These are phyloP conservation scores for Pyrrhoderma lamaoense DNA, from an alignment of 1,284 basidiomycete genomes.

Conservation along the genomic window DNA sequence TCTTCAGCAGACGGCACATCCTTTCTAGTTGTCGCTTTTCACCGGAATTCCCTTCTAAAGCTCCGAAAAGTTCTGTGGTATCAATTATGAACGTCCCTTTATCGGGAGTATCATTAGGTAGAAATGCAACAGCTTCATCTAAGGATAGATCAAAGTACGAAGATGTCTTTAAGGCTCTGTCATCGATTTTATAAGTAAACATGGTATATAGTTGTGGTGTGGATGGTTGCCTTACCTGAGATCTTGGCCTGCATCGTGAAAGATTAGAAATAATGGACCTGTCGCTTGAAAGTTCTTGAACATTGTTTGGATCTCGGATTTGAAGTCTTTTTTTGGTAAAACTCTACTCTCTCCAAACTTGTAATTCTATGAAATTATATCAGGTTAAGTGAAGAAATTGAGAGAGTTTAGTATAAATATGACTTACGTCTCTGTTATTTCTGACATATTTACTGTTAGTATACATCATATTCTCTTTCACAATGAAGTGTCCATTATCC, in stretches of 20 bases:
- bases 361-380: constrained; percentile 42
- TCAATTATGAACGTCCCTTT: constrained; percentile 61
- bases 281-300: constrained; percentile 34
- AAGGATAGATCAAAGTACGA: constrained; percentile 42
- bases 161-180: constrained; percentile 45
- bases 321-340: constrained; percentile 45
- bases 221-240: constrained; percentile 46
- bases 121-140: constrained; percentile 38
- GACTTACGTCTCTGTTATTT: constrained; percentile 50
- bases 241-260: constrained; percentile 71
- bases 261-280: constrained; percentile 71
- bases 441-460: constrained; percentile 56
- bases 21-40: constrained; percentile 47
- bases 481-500: constrained; percentile 54
- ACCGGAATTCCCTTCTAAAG: constrained; percentile 51
- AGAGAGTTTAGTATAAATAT: neutral
- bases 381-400: neutral
- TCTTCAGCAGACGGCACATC: constrained; percentile 53
- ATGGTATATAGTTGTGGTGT: too few relatives aligned
- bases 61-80: constrained; percentile 65
- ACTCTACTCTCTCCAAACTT: constrained; percentile 55
- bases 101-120: constrained; percentile 49
- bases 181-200: neutral
- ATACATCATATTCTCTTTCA: constrained; percentile 53
- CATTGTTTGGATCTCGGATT: constrained; percentile 42